Evolutionary conservation across 192 early-diverging fungal genomes (phyloP).

Genomic region (Coemansia sp.): DNA sequence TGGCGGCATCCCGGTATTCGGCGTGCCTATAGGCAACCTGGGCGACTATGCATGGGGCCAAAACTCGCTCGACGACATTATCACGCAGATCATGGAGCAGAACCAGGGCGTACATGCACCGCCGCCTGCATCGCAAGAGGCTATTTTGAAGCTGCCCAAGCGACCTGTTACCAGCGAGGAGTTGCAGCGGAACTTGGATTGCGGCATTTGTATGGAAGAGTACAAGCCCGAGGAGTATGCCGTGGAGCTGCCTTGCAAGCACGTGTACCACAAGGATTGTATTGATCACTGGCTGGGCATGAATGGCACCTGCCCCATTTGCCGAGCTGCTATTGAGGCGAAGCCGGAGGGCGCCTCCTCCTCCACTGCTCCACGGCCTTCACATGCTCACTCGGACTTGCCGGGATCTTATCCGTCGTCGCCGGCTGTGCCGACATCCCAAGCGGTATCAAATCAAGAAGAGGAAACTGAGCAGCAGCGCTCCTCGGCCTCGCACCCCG

Average conservation of each 20-base stretch:
- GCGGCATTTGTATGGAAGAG: constrained; percentile 91
- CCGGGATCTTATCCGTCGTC: constrained; percentile 54
- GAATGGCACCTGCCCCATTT: constrained; percentile 94
- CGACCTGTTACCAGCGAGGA: constrained; percentile 59
- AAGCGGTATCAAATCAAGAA: constrained; percentile 1
- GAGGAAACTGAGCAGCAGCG: neutral
- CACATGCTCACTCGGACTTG: constrained; percentile 29
- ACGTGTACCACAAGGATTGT: constrained; percentile 88
- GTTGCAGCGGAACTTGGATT: constrained; percentile 69
- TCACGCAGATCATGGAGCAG: constrained; percentile 84
- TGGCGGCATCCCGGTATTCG: constrained; percentile 34
- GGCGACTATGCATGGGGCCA: constrained; percentile 90
- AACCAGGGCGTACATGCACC: constrained; percentile 62
- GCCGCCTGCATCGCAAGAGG: constrained; percentile 78
- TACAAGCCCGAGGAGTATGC: constrained; percentile 70
- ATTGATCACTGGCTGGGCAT: constrained; percentile 92
- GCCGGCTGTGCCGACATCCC: constrained; percentile 7
- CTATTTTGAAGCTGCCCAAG: constrained; percentile 67
- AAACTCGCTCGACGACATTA: constrained; percentile 83
- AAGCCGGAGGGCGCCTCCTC: neutral
- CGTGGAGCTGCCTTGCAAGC: constrained; percentile 79
- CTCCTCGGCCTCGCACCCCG: neutral
- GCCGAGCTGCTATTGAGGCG: constrained; percentile 58
- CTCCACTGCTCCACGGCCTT: neutral
- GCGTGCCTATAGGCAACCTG: constrained; percentile 60